Percentiles rank a stretch among this genome's conserved stretches.
phyloP scores from a whole-genome alignment of 2,329 filamentous ascomycete genomes.

The Xylaria sp. region DNA sequence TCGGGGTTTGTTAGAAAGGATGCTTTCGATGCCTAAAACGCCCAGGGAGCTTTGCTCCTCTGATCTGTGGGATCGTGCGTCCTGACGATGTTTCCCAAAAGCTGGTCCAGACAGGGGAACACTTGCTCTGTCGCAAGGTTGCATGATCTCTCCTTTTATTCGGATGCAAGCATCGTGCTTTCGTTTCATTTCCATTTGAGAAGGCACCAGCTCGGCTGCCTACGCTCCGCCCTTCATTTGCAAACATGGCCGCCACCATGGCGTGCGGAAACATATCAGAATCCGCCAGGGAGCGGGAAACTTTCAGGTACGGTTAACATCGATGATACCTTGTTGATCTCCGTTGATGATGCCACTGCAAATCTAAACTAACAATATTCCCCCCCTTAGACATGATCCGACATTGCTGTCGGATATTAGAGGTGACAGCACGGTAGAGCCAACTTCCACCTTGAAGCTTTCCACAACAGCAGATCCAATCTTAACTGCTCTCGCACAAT shows the following conservation, averaged over 20 bases:
- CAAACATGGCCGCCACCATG: constrained; percentile 12
- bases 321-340: background rate
- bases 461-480: constrained; percentile 28
- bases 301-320: constrained; percentile 28
- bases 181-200: background rate
- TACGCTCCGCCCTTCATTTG: background rate
- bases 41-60: background rate
- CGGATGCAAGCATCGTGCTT: constrained; percentile 4
- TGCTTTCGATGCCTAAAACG: background rate
- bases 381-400: constrained; percentile 31
- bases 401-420: constrained; percentile 29
- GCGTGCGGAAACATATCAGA: constrained; percentile 28
- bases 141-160: constrained; percentile 4
- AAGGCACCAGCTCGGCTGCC: background rate
- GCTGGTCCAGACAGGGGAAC: constrained; percentile 7
- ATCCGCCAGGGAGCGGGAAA: constrained; percentile 34
- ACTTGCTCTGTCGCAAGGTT: constrained; percentile 15
- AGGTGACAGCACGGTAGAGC: constrained; percentile 20
- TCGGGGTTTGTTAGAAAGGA: background rate
- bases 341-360: background rate
- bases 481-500: constrained; percentile 29
- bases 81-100: constrained; percentile 22
- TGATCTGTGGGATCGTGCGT: constrained; percentile 7
- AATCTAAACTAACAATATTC: constrained; percentile 6
- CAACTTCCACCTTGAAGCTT: constrained; percentile 19